Evolutionary conservation across 2,329 filamentous ascomycete species (phyloP).

Genomic region (Fusarium oxysporum): DNA sequence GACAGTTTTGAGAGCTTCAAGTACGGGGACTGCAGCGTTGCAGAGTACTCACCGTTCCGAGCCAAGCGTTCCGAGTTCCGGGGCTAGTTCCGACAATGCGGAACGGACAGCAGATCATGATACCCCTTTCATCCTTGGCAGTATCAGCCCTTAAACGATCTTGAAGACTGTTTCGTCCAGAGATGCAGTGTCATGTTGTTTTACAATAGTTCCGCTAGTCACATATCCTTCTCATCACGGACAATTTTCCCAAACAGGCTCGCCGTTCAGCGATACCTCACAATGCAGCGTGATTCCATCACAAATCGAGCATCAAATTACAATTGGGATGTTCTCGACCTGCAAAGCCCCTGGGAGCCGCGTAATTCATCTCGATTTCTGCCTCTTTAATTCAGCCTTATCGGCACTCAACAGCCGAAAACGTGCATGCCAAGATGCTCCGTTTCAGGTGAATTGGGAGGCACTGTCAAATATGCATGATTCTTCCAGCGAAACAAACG

Average conservation of each 20-base stretch:
- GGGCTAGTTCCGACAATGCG: not conserved
- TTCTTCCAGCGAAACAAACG: not conserved
- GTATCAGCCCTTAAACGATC: not conserved
- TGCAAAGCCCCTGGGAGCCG: not conserved
- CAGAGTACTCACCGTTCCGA: not conserved
- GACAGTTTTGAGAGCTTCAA: accelerated
- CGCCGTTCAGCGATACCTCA: not conserved
- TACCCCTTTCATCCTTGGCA: not conserved
- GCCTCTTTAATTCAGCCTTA: not conserved
- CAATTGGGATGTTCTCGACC: not conserved
- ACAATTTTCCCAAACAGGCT: not conserved
- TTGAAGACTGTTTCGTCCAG: not conserved
- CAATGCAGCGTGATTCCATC: not conserved
- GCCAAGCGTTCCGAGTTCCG: not conserved
- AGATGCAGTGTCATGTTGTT: not conserved
- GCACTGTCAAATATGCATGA: not conserved
- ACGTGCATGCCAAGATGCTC: not conserved
- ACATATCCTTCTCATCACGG: not conserved
- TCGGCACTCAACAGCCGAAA: not conserved
- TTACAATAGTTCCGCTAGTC: not conserved
- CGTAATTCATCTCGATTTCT: not conserved
- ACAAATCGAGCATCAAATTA: not conserved
- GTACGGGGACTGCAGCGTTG: accelerated
- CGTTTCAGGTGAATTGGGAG: not conserved
- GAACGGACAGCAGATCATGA: not conserved